Base-by-base conservation (phyloP, 2,329 filamentous ascomycete genomes). In the Aspergillus cejpii region DNA sequence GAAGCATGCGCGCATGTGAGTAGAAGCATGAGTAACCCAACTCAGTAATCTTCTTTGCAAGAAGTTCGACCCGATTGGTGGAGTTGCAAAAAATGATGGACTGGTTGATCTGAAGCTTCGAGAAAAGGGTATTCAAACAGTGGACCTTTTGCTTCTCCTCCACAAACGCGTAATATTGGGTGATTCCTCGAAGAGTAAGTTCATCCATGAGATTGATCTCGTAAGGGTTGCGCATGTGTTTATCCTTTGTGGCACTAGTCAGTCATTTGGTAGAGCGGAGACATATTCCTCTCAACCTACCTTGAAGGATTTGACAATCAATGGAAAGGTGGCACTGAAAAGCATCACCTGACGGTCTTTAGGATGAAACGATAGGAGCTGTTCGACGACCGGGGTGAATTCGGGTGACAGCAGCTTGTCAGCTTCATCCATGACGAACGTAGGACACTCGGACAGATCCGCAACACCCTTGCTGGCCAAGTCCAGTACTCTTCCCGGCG, bases 71-170 rank as follows among this genome's bases (percentile, higher is more conserved):
- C 54, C 92, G 87, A 69, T 97, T 97, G 43, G 92, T 98, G 31
- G 92, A 98, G 72, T 98, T 98, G 74, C 92, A 98, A 75, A 98
- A 98, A 66, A 98, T 98, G 74, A 98, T 98, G 51, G 94, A 98
- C 74, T 98, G 92, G 73, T 98, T 98, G 74, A 98, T 98, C 71
- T 98, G 91, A 12, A 98, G 81, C 71, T 96, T 95, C 58, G 90
- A 96, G 76, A 98, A 98, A 52, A 98, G 83, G 0, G 92, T 98
- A 74, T 98, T 98, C 54, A 98, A 74, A 68, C 92, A 98, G 73
- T 98, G 94, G 15, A 98, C 92, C 73, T 98, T 98, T 66, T 96
- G 88, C 74, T 96, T 96, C 73, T 98, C 92, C 70, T 98, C 92
- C 41, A 98, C 94, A 57, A 97, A 98, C 33, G 92, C 92, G 64